These are phyloP conservation scores for Erodium chrysanthum DNA, from an alignment of 441 rosid species.

Conservation along the genomic window DNA sequence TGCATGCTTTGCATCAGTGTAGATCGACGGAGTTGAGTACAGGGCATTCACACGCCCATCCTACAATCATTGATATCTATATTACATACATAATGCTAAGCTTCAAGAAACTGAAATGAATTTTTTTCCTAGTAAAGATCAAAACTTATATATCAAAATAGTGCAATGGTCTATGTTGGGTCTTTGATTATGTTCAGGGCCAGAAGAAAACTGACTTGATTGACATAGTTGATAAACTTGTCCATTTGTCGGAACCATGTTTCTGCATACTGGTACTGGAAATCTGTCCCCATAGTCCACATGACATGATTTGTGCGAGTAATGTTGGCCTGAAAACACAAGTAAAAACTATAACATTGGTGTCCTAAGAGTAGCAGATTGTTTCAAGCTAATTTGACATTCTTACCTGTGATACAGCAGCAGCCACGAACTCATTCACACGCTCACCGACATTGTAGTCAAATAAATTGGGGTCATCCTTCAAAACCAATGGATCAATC, in stretches of 20 bases:
- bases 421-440: slow-evolving; percentile 78
- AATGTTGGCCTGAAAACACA: slow-evolving; percentile 69
- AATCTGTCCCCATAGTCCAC: slow-evolving; percentile 99
- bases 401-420: slow-evolving; percentile 84
- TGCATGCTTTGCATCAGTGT: slow-evolving; percentile 95
- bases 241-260: slow-evolving; percentile 95
- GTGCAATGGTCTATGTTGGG: not conserved
- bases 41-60: slow-evolving; percentile 97
- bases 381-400: too few species aligned
- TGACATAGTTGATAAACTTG: slow-evolving; percentile 93
- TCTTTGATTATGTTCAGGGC: too few species aligned
- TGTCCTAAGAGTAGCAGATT: too few species aligned
- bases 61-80: slow-evolving; percentile 33
- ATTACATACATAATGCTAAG: slow-evolving; percentile 2
- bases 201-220: slow-evolving; percentile 43
- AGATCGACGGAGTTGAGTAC: slow-evolving; percentile 93
- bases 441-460: slow-evolving; percentile 97
- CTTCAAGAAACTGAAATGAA: too few species aligned
- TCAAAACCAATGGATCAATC: slow-evolving; percentile 15
- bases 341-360: not conserved
- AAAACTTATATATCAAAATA: not conserved
- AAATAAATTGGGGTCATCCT: slow-evolving; percentile 75
- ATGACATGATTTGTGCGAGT: slow-evolving; percentile 85
- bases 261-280: slow-evolving; percentile 85
- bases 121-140: not conserved